Evolutionary conservation across 176 grass and related monocot genomes (phyloP).

Genomic region (Tuctoria greenei): DNA sequence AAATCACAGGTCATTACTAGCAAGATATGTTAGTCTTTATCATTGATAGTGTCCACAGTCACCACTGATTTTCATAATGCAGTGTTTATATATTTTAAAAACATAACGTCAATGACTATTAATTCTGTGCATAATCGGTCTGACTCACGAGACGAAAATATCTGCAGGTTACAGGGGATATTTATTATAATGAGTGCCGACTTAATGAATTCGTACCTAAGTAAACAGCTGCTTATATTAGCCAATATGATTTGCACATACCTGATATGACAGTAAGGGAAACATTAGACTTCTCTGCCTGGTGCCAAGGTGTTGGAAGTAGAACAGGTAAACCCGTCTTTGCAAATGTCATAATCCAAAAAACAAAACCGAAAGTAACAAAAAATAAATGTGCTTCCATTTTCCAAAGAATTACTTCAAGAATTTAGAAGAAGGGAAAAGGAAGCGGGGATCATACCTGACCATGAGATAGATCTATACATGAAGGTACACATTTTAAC

Average conservation of each 20-base stretch:
- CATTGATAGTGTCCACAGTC: neutral
- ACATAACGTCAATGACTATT: neutral
- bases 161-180: constrained; percentile 43
- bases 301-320: constrained; percentile 61
- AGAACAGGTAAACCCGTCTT: constrained; percentile 42
- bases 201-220: constrained; percentile 59
- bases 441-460: constrained; percentile 48
- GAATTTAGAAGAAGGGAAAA: constrained; percentile 64
- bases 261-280: constrained; percentile 71
- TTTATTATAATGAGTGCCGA: constrained; percentile 47
- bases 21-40: neutral
- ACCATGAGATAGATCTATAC: constrained; percentile 58
- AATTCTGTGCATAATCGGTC: neutral
- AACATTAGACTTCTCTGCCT: constrained; percentile 61
- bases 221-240: constrained; percentile 68
- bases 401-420: constrained; percentile 16
- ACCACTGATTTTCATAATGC: neutral
- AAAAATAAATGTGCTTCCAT: neutral
- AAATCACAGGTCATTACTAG: neutral
- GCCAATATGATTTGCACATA: constrained; percentile 65
- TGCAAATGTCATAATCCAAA: neutral
- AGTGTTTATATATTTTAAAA: neutral
- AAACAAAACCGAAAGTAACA: neutral
- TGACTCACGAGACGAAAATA: neutral
- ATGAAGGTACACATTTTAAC: constrained; percentile 51